Base-by-base conservation (phyloP, 2,329 filamentous ascomycete species). In the Monilinia vaccinii-corymbosi region DNA sequence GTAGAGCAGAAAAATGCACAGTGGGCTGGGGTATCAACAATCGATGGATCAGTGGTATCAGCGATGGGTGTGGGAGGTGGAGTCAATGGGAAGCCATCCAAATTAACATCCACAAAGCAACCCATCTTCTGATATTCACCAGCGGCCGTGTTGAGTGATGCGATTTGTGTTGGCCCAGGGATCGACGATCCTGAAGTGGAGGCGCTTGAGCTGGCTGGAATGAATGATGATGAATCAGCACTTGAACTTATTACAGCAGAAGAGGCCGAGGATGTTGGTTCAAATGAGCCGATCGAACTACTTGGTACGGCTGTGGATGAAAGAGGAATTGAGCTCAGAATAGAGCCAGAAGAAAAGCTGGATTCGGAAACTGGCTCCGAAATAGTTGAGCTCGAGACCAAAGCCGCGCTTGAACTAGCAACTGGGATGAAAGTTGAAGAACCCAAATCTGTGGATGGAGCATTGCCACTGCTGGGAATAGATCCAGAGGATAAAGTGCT, bases 1-100 rank as follows among this genome's bases (percentile, higher is more conserved):
- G 52, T 56, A 11, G 40, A 56, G 46, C 52, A 56, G 16, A 45
- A 56, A 14, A 23, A 32, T 56, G 31, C 52, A 13, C 52, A 56
- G 31, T 31, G 44, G 21, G 9, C n/a, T 2, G 52, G 28, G 11
- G 52, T 47, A n/a, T 46, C 40, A 56, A 34, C 18, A 4, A 36
- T 42, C 4, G 40, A 32, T 16, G 56, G 25, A 50, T 28, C 38
- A 8, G 18, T 50, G 7, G 23, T 58, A 14, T 45, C 21, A 25
- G 28, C 48, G 16, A 53, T 21, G n/a, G 50, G 38, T 21, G 21
- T 53, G 18, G 50, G 50, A 23, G 56, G 56, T 23, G 25, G 28
- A 10, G 44, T 51, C 14, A 58, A 42, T 25, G 56, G 56, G 56
- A 32, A 58, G 18, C 56, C 56, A 25, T 56, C 23, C 4, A 10